These are phyloP conservation scores for Phytophthora sansomeana DNA, from an alignment of 352 stramenopile species.

Conservation along the genomic window DNA sequence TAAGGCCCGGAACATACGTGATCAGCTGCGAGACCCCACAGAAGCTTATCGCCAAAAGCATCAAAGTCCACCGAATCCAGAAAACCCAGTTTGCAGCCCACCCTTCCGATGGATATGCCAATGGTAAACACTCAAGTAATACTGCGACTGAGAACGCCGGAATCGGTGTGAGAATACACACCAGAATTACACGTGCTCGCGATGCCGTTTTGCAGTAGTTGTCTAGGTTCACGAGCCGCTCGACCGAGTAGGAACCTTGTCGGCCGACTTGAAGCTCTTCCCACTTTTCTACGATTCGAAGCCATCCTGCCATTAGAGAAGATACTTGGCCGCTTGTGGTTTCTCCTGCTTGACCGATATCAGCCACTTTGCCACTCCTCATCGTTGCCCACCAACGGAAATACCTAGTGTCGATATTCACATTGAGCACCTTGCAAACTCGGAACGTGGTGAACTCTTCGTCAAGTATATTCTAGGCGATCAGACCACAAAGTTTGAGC, in stretches of 20 bases:
- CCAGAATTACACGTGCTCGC: neutral
- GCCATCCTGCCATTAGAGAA: too few species aligned
- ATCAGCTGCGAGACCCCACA: too few species aligned
- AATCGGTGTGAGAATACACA: neutral
- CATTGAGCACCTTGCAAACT: too few species aligned
- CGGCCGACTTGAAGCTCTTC: neutral
- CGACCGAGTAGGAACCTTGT: neutral
- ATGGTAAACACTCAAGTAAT: neutral
- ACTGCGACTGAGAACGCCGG: neutral
- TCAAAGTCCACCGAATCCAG: neutral
- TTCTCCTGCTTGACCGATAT: too few species aligned
- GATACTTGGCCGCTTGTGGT: too few species aligned
- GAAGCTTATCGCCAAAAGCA: too few species aligned
- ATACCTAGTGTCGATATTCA: too few species aligned
- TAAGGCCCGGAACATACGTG: constrained; percentile 14
- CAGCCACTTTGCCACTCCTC: too few species aligned
- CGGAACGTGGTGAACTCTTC: too few species aligned
- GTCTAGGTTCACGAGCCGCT: neutral
- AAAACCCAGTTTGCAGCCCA: neutral
- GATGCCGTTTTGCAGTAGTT: neutral
- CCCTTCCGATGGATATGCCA: neutral
- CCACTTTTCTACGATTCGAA: neutral
- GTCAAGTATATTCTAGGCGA: too few species aligned
- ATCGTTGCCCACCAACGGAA: too few species aligned
- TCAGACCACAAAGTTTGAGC: too few species aligned